phyloP scores from a whole-genome alignment of 1,139 yeast species.

The Candida smagusa region DNA sequence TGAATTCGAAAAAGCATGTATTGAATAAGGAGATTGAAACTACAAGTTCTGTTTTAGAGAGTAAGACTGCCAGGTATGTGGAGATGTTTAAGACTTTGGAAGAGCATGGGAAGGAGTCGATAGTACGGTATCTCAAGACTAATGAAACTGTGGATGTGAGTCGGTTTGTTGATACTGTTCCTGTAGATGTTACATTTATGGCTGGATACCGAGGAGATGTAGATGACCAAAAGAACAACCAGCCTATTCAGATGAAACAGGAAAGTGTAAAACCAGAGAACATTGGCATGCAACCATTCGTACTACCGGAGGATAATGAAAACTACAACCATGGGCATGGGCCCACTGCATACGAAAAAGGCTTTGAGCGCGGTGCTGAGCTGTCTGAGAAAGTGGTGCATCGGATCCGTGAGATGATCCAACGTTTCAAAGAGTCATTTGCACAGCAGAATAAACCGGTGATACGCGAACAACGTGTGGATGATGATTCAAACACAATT shows the following conservation, averaged over 20 bases:
- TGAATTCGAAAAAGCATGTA: slow-evolving; percentile 36
- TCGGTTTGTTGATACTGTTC: slow-evolving; percentile 18
- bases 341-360: slow-evolving; percentile 32
- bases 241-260: no score
- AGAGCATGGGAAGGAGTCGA: slow-evolving; percentile 33
- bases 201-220: slow-evolving; percentile 12
- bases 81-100: slow-evolving; percentile 42
- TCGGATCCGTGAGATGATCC: slow-evolving; percentile 13
- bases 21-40: slow-evolving; percentile 43
- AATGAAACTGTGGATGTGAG: slow-evolving; percentile 17
- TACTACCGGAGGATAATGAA: slow-evolving; percentile 15
- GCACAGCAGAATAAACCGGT: not conserved
- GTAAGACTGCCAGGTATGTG: slow-evolving; percentile 44
- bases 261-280: not conserved
- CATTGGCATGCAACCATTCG: slow-evolving; percentile 30
- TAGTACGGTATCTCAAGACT: slow-evolving; percentile 24
- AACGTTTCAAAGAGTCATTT: slow-evolving; percentile 3
- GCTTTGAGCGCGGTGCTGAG: slow-evolving; percentile 32
- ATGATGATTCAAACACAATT: slow-evolving; percentile 35
- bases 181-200: slow-evolving; percentile 33
- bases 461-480: slow-evolving; percentile 16
- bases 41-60: slow-evolving; percentile 54
- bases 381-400: slow-evolving; percentile 26
- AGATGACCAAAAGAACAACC: no score
- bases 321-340: slow-evolving; percentile 24